These are phyloP conservation scores for Ciborinia camelliae DNA, from an alignment of 2,329 filamentous ascomycete genomes.

Conservation along the genomic window DNA sequence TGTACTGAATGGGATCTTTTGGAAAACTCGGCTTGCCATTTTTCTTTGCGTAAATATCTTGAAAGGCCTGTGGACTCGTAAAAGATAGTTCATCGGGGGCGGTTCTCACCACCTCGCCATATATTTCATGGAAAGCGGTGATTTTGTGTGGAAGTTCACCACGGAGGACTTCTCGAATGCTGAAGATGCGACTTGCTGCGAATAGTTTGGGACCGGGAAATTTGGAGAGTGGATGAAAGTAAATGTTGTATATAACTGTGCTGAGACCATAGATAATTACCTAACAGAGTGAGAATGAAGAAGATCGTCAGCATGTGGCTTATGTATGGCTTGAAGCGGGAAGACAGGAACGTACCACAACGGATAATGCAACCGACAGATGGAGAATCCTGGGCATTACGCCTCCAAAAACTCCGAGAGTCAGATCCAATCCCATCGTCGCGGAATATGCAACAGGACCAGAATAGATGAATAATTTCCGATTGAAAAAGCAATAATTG, in stretches of 20 bases:
- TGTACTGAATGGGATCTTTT: conserved; percentile 1
- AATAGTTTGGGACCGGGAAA: conserved; percentile 36
- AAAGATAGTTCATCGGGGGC: conserved; percentile 36
- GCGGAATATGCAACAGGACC: not conserved
- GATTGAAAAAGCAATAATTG: not conserved
- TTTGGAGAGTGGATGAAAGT: conserved; percentile 35
- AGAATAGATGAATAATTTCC: not conserved
- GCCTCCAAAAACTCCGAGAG: not conserved
- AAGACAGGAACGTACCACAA: not conserved
- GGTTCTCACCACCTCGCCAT: conserved; percentile 36
- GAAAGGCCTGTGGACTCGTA: conserved; percentile 14
- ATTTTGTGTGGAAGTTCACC: conserved; percentile 19
- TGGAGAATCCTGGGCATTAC: not conserved
- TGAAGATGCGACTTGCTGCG: conserved; percentile 20
- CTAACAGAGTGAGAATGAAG: too few relatives aligned
- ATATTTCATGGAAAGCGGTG: conserved; percentile 28
- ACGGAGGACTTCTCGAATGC: not conserved
- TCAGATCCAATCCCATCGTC: not conserved
- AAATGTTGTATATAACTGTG: conserved; percentile 21
- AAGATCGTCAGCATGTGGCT: not conserved
- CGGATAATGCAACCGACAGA: not conserved
- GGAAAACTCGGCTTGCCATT: not conserved
- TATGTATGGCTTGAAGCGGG: too few relatives aligned
- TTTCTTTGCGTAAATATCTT: conserved; percentile 2
- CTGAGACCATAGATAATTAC: not conserved